A percentile compares a stretch with the other conserved stretches of the same genome.
phyloP scores from a whole-genome alignment of 768 basidiomycete genomes.

The Serendipita sp. region DNA sequence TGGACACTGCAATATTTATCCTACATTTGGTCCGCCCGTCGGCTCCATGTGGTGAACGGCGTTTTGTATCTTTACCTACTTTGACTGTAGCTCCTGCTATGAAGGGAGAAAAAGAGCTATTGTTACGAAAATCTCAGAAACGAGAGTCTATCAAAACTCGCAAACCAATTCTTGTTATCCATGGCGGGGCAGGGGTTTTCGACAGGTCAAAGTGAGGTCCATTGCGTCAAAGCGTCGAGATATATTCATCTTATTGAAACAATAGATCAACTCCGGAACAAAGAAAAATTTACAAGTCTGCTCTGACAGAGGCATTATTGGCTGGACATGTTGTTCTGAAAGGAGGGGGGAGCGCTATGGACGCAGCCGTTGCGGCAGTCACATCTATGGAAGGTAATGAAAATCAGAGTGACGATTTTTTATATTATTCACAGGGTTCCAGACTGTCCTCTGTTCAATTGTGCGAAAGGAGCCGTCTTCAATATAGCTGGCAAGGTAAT shows the following conservation, averaged over 20 bases:
- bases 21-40: no score
- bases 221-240: neutral
- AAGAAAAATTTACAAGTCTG: slow-evolving; percentile 40
- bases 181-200: slow-evolving; percentile 71
- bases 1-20: no score
- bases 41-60: no score
- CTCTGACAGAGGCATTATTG: slow-evolving; percentile 36
- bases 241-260: neutral
- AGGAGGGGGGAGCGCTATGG: slow-evolving; percentile 65
- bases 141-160: no score
- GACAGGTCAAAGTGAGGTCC: slow-evolving; percentile 20
- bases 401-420: slow-evolving; percentile 8
- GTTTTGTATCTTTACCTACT: no score
- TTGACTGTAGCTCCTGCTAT: no score
- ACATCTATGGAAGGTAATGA: slow-evolving; percentile 48
- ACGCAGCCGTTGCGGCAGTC: slow-evolving; percentile 65
- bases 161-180: slow-evolving; percentile 42
- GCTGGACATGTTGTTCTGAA: slow-evolving; percentile 49
- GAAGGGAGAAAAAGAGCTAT: no score
- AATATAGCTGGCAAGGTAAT: slow-evolving; percentile 61
- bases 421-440: neutral
- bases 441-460: slow-evolving; percentile 70
- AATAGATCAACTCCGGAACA: slow-evolving; percentile 41
- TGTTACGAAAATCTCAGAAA: no score
- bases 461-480: slow-evolving; percentile 71